Evolutionary conservation across 129 eudicot genomes (phyloP).

Genomic region (Pittosporum tobira): DNA sequence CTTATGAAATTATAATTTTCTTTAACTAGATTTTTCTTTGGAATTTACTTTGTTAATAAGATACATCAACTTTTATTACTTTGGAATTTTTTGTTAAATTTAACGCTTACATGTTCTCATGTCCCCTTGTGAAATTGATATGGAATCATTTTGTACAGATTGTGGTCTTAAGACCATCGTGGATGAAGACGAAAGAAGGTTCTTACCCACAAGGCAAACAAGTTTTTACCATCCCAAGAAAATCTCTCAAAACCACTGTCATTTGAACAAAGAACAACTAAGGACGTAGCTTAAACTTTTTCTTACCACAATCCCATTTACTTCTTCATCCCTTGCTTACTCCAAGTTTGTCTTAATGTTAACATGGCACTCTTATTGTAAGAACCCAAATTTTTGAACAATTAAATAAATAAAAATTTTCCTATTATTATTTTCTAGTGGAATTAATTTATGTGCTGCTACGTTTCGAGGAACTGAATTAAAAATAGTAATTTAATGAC

Average conservation of each 20-base stretch:
- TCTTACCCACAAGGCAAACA: conserved; percentile 61
- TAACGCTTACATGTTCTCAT: conserved; percentile 5
- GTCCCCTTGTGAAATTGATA: conserved; percentile 44
- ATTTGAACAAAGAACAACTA: conserved; percentile 36
- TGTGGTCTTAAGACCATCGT: conserved; percentile 55
- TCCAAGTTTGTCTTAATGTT: no score
- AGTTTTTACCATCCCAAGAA: conserved; percentile 35
- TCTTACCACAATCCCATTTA: background rate
- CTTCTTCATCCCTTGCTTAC: no score
- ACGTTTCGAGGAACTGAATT: no score
- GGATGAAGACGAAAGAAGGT: conserved; percentile 40
- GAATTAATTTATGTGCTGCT: no score
- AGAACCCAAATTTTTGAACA: no score
- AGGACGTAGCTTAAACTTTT: conserved; percentile 13
- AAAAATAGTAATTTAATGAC: no score
- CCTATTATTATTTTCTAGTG: no score
- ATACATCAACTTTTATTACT: no score
- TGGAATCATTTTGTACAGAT: conserved; percentile 53
- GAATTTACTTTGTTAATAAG: background rate
- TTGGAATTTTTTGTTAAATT: conserved; percentile 42
- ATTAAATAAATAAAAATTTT: no score
- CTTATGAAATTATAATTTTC: conserved; percentile 33
- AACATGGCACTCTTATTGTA: no score
- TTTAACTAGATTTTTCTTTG: background rate
- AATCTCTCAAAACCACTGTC: conserved; percentile 32